Percentiles rank a stretch among this genome's conserved stretches.
phyloP scores from a whole-genome alignment of 2,329 filamentous ascomycete genomes.

The Colletotrichum sp. region DNA sequence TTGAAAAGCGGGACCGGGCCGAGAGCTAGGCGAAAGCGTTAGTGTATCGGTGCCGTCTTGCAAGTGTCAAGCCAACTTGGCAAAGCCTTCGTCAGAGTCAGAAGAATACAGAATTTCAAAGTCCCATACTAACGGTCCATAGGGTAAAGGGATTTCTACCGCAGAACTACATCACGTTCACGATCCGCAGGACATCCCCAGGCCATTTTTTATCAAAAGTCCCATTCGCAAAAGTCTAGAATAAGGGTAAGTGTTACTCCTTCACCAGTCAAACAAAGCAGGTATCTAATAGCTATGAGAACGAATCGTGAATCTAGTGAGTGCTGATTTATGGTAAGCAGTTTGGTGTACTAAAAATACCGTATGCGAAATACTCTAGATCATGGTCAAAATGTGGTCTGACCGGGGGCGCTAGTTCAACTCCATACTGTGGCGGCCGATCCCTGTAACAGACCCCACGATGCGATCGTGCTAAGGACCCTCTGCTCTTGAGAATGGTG shows the following conservation, averaged over 20 bases:
- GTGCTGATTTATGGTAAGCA: not conserved
- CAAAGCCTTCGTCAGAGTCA: too few species aligned
- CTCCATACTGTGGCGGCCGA: not conserved
- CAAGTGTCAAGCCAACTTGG: not conserved
- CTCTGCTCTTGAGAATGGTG: not conserved
- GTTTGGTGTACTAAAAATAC: not conserved
- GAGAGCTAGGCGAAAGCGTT: not conserved
- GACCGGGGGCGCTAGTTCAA: not conserved
- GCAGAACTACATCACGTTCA: too few species aligned
- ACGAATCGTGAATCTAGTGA: not conserved
- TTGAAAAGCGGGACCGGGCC: not conserved
- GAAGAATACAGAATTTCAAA: too few species aligned
- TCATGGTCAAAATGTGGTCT: not conserved
- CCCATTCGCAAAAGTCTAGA: too few species aligned
- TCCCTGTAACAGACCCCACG: not conserved
- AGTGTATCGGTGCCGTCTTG: not conserved
- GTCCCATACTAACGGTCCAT: too few species aligned
- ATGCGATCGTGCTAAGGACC: not conserved
- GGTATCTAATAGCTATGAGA: fast-evolving
- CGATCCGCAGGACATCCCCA: too few species aligned
- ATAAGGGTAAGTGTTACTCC: too few species aligned
- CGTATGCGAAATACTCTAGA: not conserved
- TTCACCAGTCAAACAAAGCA: too few species aligned
- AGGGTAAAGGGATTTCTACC: too few species aligned
- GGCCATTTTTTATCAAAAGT: too few species aligned